Evolutionary conservation across 495 filamentous ascomycete species (phyloP), one percentile per base, ranked within the genome.

Genomic region (Cladorrhinum samala): DNA sequence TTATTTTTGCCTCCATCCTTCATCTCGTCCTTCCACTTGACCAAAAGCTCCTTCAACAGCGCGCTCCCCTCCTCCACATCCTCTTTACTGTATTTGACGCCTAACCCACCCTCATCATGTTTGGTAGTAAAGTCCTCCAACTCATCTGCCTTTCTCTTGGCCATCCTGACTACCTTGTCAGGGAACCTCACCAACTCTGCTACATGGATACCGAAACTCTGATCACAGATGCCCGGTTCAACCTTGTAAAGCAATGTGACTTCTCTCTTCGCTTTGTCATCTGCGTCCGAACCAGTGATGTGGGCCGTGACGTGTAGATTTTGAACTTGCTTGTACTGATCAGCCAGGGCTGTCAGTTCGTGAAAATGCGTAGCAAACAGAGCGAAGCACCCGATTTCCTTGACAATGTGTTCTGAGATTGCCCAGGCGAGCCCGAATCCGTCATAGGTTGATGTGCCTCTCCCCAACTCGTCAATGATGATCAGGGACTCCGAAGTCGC

Each of bases 361-460:
- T 99, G 93, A 76, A 99, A 99, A 69, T 99, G 93, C 3, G 93
- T 99, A 1, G 94, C 93, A 61, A 99, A 97, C 65, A 96, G 82
- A 44, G 91, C 85, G 66, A 86, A 96, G 57, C 89, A 94, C 52
- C 88, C 83, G 50, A 99, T 96, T 64, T 96, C 89, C 49, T 86
- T 90, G 63, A 99, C 79, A 54, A 99, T 97, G 65, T 97, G 88
- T 68, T 99, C 93, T 6, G 89, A 94, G 55, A 99, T 99, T 46
- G 93, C 93, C 93, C 93, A 98, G 0, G 93, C 93, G 21, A 98
- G 82, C 24, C 93, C 93, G 65, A 99, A 99, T 5, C 93, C 93
- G 70, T 99, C 94, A 68, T 99, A 99, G 0, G 94, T 99, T 55
- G 90, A 96, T 1, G 93, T 99, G 47, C 93, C 93, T 52, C 93